Percentiles rank a stretch among this genome's conserved stretches.
Evolutionary conservation across 164 flowering plant genomes (phyloP).

Genomic region (Malania oleifera): DNA sequence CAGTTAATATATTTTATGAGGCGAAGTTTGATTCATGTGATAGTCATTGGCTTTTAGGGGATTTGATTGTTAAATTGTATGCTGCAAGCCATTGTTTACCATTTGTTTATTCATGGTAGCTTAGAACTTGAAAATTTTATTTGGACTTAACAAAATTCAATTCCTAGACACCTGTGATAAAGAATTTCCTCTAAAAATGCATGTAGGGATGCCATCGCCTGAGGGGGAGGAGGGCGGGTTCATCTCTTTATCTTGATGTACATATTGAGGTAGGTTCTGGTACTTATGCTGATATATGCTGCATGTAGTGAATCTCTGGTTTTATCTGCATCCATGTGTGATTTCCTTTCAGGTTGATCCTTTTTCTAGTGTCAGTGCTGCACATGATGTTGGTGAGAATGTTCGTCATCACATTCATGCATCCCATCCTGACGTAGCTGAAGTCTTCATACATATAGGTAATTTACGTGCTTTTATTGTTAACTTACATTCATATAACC

Average conservation of each 20-base stretch:
- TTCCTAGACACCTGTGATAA: neutral
- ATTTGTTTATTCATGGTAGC: neutral
- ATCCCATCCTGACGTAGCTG: slow-evolving; percentile 69
- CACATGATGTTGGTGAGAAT: slow-evolving; percentile 77
- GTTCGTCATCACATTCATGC: slow-evolving; percentile 67
- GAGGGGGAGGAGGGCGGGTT: slow-evolving; percentile 95
- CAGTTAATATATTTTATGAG: too few species aligned
- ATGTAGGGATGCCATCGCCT: slow-evolving; percentile 76
- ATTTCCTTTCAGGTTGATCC: slow-evolving; percentile 74
- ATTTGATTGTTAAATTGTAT: too few species aligned
- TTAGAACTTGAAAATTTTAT: neutral
- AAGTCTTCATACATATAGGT: slow-evolving; percentile 97
- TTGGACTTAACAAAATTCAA: neutral
- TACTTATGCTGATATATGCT: neutral
- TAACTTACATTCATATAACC: too few species aligned
- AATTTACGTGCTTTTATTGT: slow-evolving; percentile 12
- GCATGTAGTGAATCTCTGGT: neutral
- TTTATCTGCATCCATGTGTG: neutral
- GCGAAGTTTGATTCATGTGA: too few species aligned
- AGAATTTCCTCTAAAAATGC: slow-evolving; percentile 4
- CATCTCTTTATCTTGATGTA: slow-evolving; percentile 84
- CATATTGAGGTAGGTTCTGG: slow-evolving; percentile 61
- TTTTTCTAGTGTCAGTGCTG: slow-evolving; percentile 86
- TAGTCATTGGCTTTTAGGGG: too few species aligned
- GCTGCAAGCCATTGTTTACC: too few species aligned